Evolutionary conservation across 129 eudicot species (phyloP), one percentile per base, ranked within the genome.

Genomic region (Rutidosis leptorrhynchoides): DNA sequence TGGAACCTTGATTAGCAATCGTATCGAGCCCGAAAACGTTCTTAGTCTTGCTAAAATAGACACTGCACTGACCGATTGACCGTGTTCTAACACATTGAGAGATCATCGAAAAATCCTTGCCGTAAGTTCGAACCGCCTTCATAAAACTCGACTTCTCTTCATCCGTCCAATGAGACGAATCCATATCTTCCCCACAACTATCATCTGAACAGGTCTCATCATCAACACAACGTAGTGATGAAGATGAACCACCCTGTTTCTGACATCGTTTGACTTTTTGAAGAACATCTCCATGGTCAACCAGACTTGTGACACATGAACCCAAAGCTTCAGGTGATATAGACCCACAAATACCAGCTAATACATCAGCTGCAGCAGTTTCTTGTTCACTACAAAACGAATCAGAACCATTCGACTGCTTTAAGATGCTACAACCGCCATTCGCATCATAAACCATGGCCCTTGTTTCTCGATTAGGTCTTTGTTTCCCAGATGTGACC

Each of bases 311-410:
- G 62, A 85, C 78, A 82, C 96, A 93, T 68, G 99, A 93, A 73
- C 99, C 83, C 88, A 89, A 77, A 32, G 99, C 93, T 78, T 89
- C 99, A 12, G 99, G 84, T n/a, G 99, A 94, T 7, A 94, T 54
- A 43, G 96, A 86, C 61, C 95, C 90, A 77, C 92, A 86, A 33
- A 89, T 94, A 56, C 96, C 97, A 22, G 99, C 97, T 78, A 94
- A 79, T 7, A 86, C 96, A 82, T 89, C 97, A 25, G 97, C 99
- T 56, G 95, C 93, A 23, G 62, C 87, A 0, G 87, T 80, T 73
- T 94, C 99, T 57, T 80, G 83, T 64, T 85, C 99, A 68, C 57
- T 73, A 49, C 81, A 68, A 22, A 37, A 67, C 19, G 62, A 40
- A 66, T 69, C 78, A 30, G 72, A 37, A 72, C 78, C 79, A 28